phyloP scores from a whole-genome alignment of 2,329 filamentous ascomycete species.

The Colletotrichum tofieldiae region DNA sequence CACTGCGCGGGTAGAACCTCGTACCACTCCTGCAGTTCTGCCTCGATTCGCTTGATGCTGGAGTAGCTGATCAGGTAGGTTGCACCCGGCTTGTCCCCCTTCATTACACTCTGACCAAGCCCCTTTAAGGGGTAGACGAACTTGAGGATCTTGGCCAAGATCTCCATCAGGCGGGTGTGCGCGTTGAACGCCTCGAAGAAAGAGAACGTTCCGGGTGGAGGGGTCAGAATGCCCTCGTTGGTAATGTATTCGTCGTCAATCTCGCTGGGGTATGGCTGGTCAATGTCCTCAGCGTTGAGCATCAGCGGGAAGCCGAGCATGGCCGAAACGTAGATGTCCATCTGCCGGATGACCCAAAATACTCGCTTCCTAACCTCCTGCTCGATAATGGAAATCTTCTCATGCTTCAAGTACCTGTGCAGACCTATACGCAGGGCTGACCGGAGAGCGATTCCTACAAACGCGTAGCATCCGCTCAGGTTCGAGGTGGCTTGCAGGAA shows the following conservation, averaged over 20 bases:
- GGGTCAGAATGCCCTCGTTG: constrained; percentile 67
- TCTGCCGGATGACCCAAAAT: constrained; percentile 79
- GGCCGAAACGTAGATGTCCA: constrained; percentile 80
- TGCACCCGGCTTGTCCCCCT: constrained; percentile 60
- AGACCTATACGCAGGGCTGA: constrained; percentile 84
- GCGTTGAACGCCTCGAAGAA: constrained; percentile 78
- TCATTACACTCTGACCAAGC: constrained; percentile 62
- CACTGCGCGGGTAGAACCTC: constrained; percentile 81
- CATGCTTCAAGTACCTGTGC: constrained; percentile 79
- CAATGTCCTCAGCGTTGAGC: constrained; percentile 75
- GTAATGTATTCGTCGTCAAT: constrained; percentile 80
- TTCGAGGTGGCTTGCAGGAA: constrained; percentile 87
- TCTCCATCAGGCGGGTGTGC: constrained; percentile 74
- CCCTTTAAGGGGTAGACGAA: constrained; percentile 77
- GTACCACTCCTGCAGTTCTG: constrained; percentile 75
- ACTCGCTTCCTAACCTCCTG: constrained; percentile 75
- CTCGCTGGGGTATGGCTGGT: constrained; percentile 76
- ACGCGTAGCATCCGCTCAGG: constrained; percentile 84
- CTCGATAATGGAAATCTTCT: constrained; percentile 74
- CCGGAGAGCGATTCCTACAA: constrained; percentile 83
- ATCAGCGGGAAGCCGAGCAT: constrained; percentile 77
- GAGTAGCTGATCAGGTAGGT: constrained; percentile 76
- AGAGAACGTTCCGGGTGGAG: constrained; percentile 70
- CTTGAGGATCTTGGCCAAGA: constrained; percentile 76
- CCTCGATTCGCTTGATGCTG: constrained; percentile 76